Evolutionary conservation across 768 basidiomycete genomes (phyloP).

Genomic region (Kondoa malvinella): DNA sequence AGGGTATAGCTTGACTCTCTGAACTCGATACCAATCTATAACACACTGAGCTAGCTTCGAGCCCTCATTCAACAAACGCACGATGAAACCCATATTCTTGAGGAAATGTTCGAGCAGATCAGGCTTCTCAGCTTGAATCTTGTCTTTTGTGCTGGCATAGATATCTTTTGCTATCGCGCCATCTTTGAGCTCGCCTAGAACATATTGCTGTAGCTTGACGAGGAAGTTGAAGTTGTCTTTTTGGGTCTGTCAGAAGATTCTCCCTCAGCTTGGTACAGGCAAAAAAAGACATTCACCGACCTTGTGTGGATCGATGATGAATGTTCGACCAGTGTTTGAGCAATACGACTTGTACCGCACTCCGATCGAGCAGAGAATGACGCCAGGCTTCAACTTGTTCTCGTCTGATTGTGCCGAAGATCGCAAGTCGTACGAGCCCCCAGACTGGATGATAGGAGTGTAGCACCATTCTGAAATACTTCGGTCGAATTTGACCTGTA

Average conservation of each 20-base stretch:
- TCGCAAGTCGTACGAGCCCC: constrained; percentile 74
- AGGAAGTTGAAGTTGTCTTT: constrained; percentile 70
- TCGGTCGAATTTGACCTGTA: constrained; percentile 56
- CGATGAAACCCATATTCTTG: constrained; percentile 79
- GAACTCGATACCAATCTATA: constrained; percentile 85
- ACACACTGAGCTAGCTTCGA: background rate
- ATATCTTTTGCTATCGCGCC: constrained; percentile 59
- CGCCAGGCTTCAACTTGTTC: constrained; percentile 65
- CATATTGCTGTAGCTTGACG: constrained; percentile 55
- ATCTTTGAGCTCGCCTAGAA: constrained; percentile 59
- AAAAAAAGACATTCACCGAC: constrained; percentile 37
- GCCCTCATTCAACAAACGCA: constrained; percentile 33
- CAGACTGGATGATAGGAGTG: constrained; percentile 87
- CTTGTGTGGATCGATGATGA: constrained; percentile 83
- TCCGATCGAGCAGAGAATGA: constrained; percentile 71
- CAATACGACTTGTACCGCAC: constrained; percentile 86
- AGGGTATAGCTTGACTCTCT: constrained; percentile 72
- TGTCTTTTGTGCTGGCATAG: constrained; percentile 57
- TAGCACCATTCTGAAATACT: constrained; percentile 81
- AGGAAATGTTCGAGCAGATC: constrained; percentile 67
- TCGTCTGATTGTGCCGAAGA: constrained; percentile 70
- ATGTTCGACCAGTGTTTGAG: constrained; percentile 77
- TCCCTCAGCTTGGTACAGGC: background rate
- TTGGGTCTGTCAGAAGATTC: constrained; percentile 49
- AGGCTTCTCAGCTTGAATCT: constrained; percentile 58